Base-by-base conservation (phyloP, 148 eudicot species). In the Amaranthus palmeri region DNA sequence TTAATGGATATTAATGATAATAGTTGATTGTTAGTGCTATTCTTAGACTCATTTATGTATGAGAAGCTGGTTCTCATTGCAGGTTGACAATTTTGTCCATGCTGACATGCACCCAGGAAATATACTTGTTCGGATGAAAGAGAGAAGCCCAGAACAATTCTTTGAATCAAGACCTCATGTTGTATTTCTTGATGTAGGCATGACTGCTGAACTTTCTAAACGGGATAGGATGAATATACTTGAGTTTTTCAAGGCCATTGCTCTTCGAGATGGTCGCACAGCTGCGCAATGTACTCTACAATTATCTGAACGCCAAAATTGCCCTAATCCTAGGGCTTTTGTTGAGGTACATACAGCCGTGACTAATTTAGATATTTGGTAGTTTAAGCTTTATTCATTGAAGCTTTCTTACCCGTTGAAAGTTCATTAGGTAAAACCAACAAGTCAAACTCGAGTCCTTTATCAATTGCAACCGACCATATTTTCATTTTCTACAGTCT, bases 101-200 rank as follows among this genome's bases (percentile, higher is more conserved):
- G 96, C 96, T 56, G 97, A 92, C 79, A 92, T 92, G 97, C 97
- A 90, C 80, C 97, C 97, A 7, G 97, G 97, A 77, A 92, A 92
- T 74, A 92, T 92, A 79, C 91, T 92, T 69, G 96, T 90, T 56
- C 82, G 96, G 74, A 70, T 76, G 67, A 69, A 81, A 13, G 70
- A 72, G 71, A 76, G 69, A 69, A 78, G 68, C 67, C 77, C 89
- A 54, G 74, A 77, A 61, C 78, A 69, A 54, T 80, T 88, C 41
- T 84, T 91, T 76, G 79, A 80, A 65, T 72, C 88, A 14, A 87
- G 82, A 71, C 93, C 96, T 61, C 97, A 92, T 80, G 91, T 92
- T 43, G 61, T 92, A 73, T 88, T 92, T 80, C 88, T 92, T 66
- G 97, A 92, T 64, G 97, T 92, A 17, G 97, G 97, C 73, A 89